Evolutionary conservation across 2,329 filamentous ascomycete genomes (phyloP), one percentile per base, ranked within the genome.

Genomic region (Aspergillus terreus): DNA sequence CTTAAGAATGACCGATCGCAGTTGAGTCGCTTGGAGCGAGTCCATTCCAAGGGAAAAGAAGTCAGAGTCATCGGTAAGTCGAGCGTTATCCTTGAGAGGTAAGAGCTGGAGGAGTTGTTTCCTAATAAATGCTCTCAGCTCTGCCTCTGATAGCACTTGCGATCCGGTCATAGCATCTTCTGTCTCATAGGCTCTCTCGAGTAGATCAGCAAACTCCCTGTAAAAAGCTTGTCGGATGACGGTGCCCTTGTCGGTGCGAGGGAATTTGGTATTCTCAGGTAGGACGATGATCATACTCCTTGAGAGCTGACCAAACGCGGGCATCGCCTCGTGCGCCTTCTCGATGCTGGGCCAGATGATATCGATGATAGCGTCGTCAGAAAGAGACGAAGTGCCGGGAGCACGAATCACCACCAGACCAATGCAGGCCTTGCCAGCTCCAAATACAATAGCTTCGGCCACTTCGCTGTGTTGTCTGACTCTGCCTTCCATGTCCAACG

Each of bases 21-120:
- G 74, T 49, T 76, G 76, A 40, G 83, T 80, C 2, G 80, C 77
- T 52, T 82, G 79, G n/a, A 85, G 63, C 25, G 78, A 81, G 61
- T 85, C 83, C 15, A 84, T 71, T 0, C 82, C 82, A 0, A 76
- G 66, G 0, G 72, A 64, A 58, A 85, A 86, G 61, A 86, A 81
- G 61, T 86, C 83, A 1, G 76, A 74, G 25, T 78, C 75, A 43
- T 71, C 65, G 7, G 67, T 53, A 12, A 62, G 32, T 12, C 47
- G 46, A 41, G 41, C 33, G 2, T 23, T 44, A 3, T 63, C 55
- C 23, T 59, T 63, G 6, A 58, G 53, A 0, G 59, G 50, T 3
- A 72, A 40, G 0, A 64, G 54, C 23, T 60, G 54, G 47, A 43
- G 55, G 2, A 74, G 59, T 11, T 69, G 62, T 23, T 61, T 54